A percentile compares a stretch with the other conserved stretches of the same genome.
These are phyloP conservation scores for Kwoniella botswanensis DNA, from an alignment of 768 basidiomycete genomes.

Conservation along the genomic window DNA sequence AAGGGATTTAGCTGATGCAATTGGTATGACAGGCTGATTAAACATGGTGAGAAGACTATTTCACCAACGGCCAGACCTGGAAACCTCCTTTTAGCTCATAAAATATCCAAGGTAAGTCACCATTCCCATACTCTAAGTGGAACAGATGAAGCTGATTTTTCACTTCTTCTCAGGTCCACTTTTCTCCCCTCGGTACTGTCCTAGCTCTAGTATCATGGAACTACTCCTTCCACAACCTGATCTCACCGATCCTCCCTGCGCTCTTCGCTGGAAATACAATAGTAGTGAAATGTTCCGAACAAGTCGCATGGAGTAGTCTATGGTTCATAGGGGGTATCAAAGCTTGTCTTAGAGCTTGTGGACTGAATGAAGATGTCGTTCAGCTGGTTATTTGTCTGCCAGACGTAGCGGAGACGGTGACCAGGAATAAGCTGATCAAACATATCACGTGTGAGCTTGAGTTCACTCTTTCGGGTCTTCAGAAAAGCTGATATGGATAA, in stretches of 20 bases:
- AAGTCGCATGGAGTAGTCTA: conserved; percentile 83
- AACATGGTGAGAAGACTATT: conserved; percentile 78
- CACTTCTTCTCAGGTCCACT: conserved; percentile 59
- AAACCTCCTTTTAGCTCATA: conserved; percentile 60
- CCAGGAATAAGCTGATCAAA: conserved; percentile 74
- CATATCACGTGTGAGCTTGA: conserved; percentile 73
- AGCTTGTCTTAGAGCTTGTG: conserved; percentile 76
- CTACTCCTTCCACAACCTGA: conserved; percentile 76
- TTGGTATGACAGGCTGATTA: conserved; percentile 64
- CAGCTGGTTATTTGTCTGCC: conserved; percentile 91
- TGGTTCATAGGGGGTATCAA: conserved; percentile 76
- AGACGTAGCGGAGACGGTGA: conserved; percentile 80
- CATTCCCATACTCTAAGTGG: conserved; percentile 1
- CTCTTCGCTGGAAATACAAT: conserved; percentile 89
- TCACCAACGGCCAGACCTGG: conserved; percentile 70
- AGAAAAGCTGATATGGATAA: background rate
- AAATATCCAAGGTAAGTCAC: conserved; percentile 53
- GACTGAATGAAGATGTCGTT: conserved; percentile 83
- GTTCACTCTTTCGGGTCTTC: background rate
- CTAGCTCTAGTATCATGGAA: conserved; percentile 87
- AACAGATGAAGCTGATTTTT: background rate
- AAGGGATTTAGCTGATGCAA: background rate
- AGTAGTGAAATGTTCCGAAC: conserved; percentile 73
- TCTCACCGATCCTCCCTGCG: conserved; percentile 89
- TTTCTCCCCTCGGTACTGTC: conserved; percentile 90